These are phyloP conservation scores for Cytospora paraplurivora DNA, from an alignment of 2,329 filamentous ascomycete genomes.

Conservation along the genomic window DNA sequence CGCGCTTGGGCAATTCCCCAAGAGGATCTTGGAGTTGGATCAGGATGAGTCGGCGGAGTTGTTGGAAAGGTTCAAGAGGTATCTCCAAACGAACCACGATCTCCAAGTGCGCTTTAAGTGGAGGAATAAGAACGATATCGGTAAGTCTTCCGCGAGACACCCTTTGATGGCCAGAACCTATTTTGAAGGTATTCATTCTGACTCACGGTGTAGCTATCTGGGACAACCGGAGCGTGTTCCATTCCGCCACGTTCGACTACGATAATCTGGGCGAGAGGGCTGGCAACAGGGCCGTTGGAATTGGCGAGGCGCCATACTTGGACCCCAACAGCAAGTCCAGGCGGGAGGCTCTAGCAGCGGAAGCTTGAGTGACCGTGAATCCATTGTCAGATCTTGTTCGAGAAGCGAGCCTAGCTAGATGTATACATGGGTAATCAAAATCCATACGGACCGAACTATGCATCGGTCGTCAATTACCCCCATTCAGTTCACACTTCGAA, in stretches of 20 bases:
- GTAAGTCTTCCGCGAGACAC: not conserved
- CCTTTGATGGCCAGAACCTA: not conserved
- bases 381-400: not conserved
- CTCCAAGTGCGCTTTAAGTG: conserved; percentile 29
- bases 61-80: conserved; percentile 24
- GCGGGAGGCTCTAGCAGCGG: conserved; percentile 13
- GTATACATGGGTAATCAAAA: too few species aligned
- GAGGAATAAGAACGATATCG: conserved; percentile 28
- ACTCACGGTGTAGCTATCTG: conserved; percentile 22
- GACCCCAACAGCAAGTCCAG: conserved; percentile 26
- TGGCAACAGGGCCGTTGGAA: conserved; percentile 26
- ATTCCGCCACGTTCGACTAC: conserved; percentile 27
- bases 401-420: not conserved
- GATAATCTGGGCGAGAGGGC: conserved; percentile 23
- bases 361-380: not conserved
- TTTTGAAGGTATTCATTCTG: not conserved
- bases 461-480: too few species aligned
- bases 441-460: too few species aligned
- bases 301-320: conserved; percentile 27
- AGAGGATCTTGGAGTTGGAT: conserved; percentile 33
- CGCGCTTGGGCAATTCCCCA: conserved; percentile 33
- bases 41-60: conserved; percentile 26
- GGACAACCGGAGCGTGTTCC: conserved; percentile 29
- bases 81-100: conserved; percentile 26
- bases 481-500: too few species aligned